phyloP scores from a whole-genome alignment of 75 land plant genomes.

The Larix kaempferi region DNA sequence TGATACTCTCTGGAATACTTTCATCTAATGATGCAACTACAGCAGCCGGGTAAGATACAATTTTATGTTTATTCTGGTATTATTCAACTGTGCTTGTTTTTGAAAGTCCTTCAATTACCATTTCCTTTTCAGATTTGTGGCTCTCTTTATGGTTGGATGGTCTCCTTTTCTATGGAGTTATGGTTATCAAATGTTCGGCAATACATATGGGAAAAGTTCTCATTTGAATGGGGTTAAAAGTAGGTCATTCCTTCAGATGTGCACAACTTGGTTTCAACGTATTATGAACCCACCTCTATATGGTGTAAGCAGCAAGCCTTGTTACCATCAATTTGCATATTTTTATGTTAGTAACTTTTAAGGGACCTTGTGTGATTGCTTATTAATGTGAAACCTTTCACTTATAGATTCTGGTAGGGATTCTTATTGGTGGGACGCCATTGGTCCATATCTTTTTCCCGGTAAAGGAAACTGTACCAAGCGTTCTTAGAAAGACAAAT shows the following conservation, averaged over 20 bases:
- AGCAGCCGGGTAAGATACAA: constrained; percentile 19
- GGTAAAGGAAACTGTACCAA: constrained; percentile 3
- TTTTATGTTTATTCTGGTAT: neutral
- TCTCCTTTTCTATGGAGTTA: constrained; percentile 28
- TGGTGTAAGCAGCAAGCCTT: constrained; percentile 14
- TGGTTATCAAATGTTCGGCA: constrained; percentile 17
- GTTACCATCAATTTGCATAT: neutral
- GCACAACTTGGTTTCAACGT: constrained; percentile 10
- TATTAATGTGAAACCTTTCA: neutral
- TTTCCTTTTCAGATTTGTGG: constrained; percentile 20
- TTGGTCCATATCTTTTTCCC: constrained; percentile 28
- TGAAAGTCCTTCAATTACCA: neutral
- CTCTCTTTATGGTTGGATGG: constrained; percentile 28
- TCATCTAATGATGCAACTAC: constrained; percentile 19
- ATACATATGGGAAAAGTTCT: constrained; percentile 7
- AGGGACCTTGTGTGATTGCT: neutral
- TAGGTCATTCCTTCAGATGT: constrained; percentile 4
- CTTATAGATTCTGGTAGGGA: constrained; percentile 27
- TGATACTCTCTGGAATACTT: constrained; percentile 24
- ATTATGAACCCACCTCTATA: constrained; percentile 28
- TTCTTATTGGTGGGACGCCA: constrained; percentile 29
- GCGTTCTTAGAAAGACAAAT: neutral
- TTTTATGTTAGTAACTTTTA: neutral
- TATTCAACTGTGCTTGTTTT: neutral
- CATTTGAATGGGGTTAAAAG: constrained; percentile 1